Conservation (phyloP, 352 stramenopile species). For the Phytophthora sojae region DNA sequence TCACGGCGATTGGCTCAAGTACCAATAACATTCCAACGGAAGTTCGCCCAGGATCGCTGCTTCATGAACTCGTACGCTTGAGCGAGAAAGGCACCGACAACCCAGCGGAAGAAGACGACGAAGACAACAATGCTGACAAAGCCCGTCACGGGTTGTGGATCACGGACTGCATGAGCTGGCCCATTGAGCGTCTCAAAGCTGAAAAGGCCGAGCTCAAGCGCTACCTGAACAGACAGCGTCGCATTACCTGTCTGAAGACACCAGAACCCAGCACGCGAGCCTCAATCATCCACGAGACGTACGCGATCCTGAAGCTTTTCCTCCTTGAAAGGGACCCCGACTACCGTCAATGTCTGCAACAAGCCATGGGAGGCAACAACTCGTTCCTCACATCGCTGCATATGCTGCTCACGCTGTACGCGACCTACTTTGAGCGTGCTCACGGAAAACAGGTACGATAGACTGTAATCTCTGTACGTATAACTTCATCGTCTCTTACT, state of each 20-base stretch:
- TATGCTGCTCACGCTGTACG: constrained; percentile 60
- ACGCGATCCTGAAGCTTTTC: constrained; percentile 71
- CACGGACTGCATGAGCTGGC: constrained; percentile 47
- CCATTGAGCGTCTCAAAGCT: constrained; percentile 29
- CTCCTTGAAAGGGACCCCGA: constrained; percentile 38
- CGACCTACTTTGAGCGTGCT: constrained; percentile 58
- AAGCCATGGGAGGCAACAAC: constrained; percentile 14
- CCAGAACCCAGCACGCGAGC: background rate
- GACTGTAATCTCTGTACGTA: background rate
- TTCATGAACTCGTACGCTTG: constrained; percentile 8
- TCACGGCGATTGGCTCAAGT: background rate
- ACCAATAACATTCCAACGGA: background rate
- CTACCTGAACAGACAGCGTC: constrained; percentile 28
- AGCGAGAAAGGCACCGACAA: background rate
- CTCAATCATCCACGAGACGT: constrained; percentile 42
- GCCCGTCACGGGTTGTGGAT: constrained; percentile 25
- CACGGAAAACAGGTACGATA: constrained; percentile 49
- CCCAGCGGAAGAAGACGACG: constrained; percentile 15
- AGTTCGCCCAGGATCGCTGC: constrained; percentile 5
- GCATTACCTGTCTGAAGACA: constrained; percentile 1
- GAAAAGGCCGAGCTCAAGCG: constrained; percentile 50
- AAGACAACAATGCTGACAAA: constrained; percentile 12
- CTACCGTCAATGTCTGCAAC: constrained; percentile 23
- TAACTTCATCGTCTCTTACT: constrained; percentile 16
- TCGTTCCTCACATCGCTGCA: constrained; percentile 45